Percentiles rank a stretch among this genome's conserved stretches.
Conservation (phyloP, 352 stramenopile genomes). For the Pythium inflatum region DNA sequence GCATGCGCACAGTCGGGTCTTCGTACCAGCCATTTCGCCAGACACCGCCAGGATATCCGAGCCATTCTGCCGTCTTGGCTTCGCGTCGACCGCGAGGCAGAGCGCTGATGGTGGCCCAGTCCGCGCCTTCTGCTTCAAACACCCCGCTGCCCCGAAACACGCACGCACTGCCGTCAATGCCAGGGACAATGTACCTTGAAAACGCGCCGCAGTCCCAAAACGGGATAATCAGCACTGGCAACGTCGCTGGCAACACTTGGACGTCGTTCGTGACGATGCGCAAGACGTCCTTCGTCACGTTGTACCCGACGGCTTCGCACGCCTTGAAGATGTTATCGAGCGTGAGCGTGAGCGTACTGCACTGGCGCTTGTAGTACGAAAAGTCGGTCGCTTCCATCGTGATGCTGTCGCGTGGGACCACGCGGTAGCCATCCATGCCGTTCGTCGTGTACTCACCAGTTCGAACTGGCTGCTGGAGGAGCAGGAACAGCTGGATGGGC, state of each 20-base stretch:
- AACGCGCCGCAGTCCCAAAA: constrained; percentile 32
- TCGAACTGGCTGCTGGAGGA: background rate
- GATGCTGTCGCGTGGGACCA: constrained; percentile 24
- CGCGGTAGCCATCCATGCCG: constrained; percentile 31
- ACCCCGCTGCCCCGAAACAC: constrained; percentile 25
- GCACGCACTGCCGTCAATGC: constrained; percentile 32
- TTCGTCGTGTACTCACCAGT: background rate
- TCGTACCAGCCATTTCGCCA: constrained; percentile 43
- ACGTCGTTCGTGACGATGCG: constrained; percentile 19
- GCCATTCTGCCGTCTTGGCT: constrained; percentile 26
- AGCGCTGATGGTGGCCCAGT: background rate
- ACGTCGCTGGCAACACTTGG: constrained; percentile 7
- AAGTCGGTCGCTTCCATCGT: background rate
- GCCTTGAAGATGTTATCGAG: constrained; percentile 17
- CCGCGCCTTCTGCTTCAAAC: background rate
- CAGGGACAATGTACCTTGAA: constrained; percentile 23
- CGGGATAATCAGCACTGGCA: constrained; percentile 38
- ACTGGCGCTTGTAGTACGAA: too few species aligned
- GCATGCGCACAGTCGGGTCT: background rate
- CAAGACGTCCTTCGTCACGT: constrained; percentile 28
- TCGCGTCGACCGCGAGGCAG: constrained; percentile 12
- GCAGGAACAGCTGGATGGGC: constrained; percentile 36
- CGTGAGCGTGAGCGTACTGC: constrained; percentile 4
- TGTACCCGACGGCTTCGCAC: constrained; percentile 33
- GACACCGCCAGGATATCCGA: constrained; percentile 24